A percentile compares a stretch with the other conserved stretches of the same genome.
Conservation (phyloP, 163 green algal species). For the Trebouxiophyceae sp. region DNA sequence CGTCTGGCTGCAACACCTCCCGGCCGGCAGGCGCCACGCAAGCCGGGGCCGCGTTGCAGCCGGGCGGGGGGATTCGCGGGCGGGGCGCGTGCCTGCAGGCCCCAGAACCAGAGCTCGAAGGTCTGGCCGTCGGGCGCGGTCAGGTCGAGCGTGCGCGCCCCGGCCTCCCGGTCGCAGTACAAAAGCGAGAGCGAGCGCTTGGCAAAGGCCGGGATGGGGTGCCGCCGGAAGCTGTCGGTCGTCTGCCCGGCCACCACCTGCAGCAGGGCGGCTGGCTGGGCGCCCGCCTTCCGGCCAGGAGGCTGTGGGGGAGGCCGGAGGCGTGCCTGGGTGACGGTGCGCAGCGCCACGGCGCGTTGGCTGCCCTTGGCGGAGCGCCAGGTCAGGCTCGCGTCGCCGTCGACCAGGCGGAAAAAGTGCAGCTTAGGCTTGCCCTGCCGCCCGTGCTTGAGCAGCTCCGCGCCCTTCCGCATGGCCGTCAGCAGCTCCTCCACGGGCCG, state of each 20-base stretch:
- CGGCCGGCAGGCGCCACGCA: no score
- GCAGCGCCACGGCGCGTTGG: constrained; percentile 22
- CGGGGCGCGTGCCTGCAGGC: no score
- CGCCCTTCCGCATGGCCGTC: constrained; percentile 67
- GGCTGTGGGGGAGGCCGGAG: not conserved
- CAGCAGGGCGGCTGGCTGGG: no score
- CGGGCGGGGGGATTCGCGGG: no score
- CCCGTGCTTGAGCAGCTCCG: constrained; percentile 79
- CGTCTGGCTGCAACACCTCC: no score
- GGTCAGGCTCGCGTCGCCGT: constrained; percentile 51
- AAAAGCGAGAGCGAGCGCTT: constrained; percentile 67
- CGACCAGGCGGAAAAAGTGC: constrained; percentile 68
- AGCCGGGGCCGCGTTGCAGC: no score
- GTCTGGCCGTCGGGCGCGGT: constrained; percentile 51
- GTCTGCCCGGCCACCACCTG: constrained; percentile 59
- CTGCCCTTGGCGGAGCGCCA: constrained; percentile 59
- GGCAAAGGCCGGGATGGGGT: constrained; percentile 43
- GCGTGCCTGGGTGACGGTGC: constrained; percentile 16
- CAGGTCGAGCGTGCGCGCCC: constrained; percentile 52
- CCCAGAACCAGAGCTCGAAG: constrained; percentile 71
- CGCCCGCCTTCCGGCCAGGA: constrained; percentile 16
- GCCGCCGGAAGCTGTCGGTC: constrained; percentile 64
- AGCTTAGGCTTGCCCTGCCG: constrained; percentile 73
- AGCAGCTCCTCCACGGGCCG: constrained; percentile 51
- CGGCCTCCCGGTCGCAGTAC: constrained; percentile 43